Evolutionary conservation across 805 yeast genomes (phyloP).

Genomic region (Myxozyma melibiosi): DNA sequence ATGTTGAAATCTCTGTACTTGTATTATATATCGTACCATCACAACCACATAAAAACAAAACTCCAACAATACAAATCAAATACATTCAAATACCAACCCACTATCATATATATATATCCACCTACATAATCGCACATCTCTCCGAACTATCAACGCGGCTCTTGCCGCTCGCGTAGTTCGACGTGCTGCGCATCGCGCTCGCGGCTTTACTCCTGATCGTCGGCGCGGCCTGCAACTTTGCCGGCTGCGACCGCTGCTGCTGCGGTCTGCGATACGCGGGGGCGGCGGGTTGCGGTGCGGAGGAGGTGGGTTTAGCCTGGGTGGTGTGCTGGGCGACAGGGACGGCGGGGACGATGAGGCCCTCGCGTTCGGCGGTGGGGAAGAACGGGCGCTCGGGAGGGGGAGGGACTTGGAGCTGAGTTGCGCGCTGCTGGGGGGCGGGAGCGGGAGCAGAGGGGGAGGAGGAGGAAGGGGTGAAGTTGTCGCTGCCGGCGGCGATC

Average conservation of each 20-base stretch:
- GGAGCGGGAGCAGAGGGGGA: not conserved
- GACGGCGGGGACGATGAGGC: not conserved
- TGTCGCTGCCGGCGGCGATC: slow-evolving; percentile 29
- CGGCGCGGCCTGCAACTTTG: not conserved
- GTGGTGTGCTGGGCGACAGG: not conserved
- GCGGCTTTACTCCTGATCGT: not conserved
- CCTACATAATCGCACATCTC: not conserved
- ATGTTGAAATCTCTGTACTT: too few relatives aligned
- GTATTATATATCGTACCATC: too few relatives aligned
- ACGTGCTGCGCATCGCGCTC: too few relatives aligned
- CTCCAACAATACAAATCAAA: too few relatives aligned
- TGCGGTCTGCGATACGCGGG: not conserved
- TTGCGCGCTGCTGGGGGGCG: not conserved
- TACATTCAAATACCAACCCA: too few relatives aligned
- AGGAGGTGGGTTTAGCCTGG: not conserved
- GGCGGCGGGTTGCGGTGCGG: not conserved
- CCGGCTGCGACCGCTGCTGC: not conserved
- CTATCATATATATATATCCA: not conserved
- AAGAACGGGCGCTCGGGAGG: not conserved
- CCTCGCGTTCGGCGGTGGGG: not conserved
- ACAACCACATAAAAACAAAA: too few relatives aligned
- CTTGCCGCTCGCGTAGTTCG: too few relatives aligned
- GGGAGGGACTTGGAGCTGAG: slow-evolving; percentile 2
- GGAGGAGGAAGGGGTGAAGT: not conserved
- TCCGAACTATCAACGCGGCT: not conserved